Evolutionary conservation across 2,329 filamentous ascomycete genomes (phyloP).

Genomic region (Achaetomium macrosporum): DNA sequence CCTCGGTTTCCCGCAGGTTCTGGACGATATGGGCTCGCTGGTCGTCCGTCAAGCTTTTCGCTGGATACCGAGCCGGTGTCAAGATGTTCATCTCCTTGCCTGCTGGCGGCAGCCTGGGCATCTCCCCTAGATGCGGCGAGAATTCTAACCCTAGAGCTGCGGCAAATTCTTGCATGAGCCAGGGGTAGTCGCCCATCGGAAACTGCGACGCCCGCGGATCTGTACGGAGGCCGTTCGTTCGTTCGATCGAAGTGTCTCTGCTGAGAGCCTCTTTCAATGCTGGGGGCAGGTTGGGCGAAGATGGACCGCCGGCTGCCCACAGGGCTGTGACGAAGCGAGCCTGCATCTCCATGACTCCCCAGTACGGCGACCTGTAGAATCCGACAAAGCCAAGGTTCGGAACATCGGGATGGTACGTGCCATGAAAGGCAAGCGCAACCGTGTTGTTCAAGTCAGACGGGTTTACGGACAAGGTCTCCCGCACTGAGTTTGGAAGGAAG

Average conservation of each 20-base stretch:
- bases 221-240: slow-evolving; percentile 45
- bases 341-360: slow-evolving; percentile 86
- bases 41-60: slow-evolving; percentile 35
- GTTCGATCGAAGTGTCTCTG: slow-evolving; percentile 39
- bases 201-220: slow-evolving; percentile 59
- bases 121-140: slow-evolving; percentile 29
- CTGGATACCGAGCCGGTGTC: slow-evolving; percentile 50
- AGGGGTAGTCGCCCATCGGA: slow-evolving; percentile 77
- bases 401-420: slow-evolving; percentile 54
- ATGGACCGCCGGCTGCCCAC: slow-evolving; percentile 42
- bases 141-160: slow-evolving; percentile 49
- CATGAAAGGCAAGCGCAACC: slow-evolving; percentile 61
- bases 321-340: slow-evolving; percentile 59
- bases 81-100: slow-evolving; percentile 46
- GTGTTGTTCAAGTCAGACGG: slow-evolving; percentile 50
- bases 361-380: slow-evolving; percentile 79
- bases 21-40: slow-evolving; percentile 36
- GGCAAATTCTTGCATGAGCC: slow-evolving; percentile 66
- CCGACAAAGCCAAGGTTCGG: slow-evolving; percentile 71
- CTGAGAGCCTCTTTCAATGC: slow-evolving; percentile 37
- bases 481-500: slow-evolving; percentile 55
- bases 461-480: slow-evolving; percentile 53
- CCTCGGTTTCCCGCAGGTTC: slow-evolving; percentile 43
- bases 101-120: slow-evolving; percentile 37
- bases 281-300: slow-evolving; percentile 21